phyloP scores from a whole-genome alignment of 2,329 filamentous ascomycete genomes.

The Canariomyces notabilis region DNA sequence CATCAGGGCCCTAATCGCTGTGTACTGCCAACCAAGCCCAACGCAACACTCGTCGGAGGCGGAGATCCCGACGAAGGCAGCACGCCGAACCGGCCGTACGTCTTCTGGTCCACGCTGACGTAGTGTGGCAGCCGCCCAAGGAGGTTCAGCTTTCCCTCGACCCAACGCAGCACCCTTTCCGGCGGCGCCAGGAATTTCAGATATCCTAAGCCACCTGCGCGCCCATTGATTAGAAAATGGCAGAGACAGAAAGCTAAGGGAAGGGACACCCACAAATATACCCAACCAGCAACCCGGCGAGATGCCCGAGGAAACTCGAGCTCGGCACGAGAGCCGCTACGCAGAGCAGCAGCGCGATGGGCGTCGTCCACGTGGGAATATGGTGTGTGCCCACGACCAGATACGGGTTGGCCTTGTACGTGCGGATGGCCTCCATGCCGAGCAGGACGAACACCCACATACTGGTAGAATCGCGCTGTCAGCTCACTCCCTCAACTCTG shows the following conservation, averaged over 20 bases:
- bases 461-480: constrained; percentile 43
- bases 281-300: constrained; percentile 77
- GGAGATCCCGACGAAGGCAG: constrained; percentile 54
- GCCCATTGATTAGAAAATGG: constrained; percentile 11
- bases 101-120: constrained; percentile 92
- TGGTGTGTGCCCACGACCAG: constrained; percentile 59
- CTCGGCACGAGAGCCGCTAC: constrained; percentile 72
- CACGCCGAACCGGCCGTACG: constrained; percentile 86
- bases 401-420: constrained; percentile 73
- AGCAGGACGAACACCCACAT: constrained; percentile 91
- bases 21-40: constrained; percentile 59
- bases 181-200: constrained; percentile 86
- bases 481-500: not conserved
- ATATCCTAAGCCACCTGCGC: constrained; percentile 73
- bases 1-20: constrained; percentile 65
- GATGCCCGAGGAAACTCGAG: constrained; percentile 79
- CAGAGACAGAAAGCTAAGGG: not conserved
- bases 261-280: constrained; percentile 67
- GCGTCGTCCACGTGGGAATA: constrained; percentile 90
- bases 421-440: constrained; percentile 78
- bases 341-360: constrained; percentile 70
- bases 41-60: constrained; percentile 40
- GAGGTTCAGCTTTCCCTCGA: constrained; percentile 84
- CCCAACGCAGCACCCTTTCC: constrained; percentile 79
- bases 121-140: constrained; percentile 83